Evolutionary conservation across 192 early-diverging fungal species (phyloP), one percentile per base, ranked within the genome.

Genomic region (Linnemannia elongata): DNA sequence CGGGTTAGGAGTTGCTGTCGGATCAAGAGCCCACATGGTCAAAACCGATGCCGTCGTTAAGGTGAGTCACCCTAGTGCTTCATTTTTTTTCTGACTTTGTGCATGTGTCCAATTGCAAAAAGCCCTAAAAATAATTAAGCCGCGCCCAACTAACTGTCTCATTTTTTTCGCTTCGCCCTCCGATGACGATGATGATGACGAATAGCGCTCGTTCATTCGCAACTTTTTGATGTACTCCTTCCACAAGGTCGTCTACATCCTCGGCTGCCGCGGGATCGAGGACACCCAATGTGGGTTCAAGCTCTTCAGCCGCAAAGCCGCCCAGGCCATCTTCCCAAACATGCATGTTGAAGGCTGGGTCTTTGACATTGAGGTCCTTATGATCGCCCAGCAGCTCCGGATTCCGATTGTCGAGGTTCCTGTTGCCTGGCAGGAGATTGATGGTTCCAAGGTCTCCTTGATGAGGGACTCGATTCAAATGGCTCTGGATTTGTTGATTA

Each of bases 201-300:
- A 79, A 24, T 91, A 99, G 96, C 94, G 98, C 22, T 97, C 97
- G 47, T 95, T 95, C 66, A 90, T 99, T 33, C 94, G 98, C 72
- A 98, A 97, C 80, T 94, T 99, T 72, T 91, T 99, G 77, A 98
- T 98, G 95, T 93, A 94, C 89, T 95, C 95, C 8, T 99, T 99
- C 90, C 98, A 99, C 90, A 93, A 95, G 45, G 88, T 97, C 82
- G 94, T 99, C 60, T 94, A 94, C 74, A 79, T 98, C 17, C 89
- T 99, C 72, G 98, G 97, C 3, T 96, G 98, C 75, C 91, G 94
- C 30, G 92, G 92, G 4, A 96, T 99, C 82, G 94, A 94, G 38
- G 98, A 99, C 83, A 99, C 98, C 17, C 98, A 99, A 86, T 99
- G 98, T 87, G 98, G 98, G 8, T 99, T 99, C 93, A 99, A 99